phyloP scores from a whole-genome alignment of 345 rosid species.

The Salix purpurea region DNA sequence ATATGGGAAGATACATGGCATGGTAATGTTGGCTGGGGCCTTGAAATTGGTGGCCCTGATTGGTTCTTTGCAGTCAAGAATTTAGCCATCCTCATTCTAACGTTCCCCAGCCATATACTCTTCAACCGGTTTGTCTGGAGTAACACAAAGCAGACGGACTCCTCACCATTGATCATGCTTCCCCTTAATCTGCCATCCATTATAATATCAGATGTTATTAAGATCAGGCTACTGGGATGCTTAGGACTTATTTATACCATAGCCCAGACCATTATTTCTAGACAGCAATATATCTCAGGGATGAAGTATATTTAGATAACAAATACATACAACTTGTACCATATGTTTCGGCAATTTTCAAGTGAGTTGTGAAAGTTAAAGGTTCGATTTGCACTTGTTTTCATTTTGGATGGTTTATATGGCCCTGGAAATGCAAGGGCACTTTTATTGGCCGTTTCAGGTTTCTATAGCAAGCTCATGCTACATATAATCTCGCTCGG shows the following conservation, averaged over 20 bases:
- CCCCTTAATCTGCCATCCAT: constrained; percentile 90
- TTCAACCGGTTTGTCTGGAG: constrained; percentile 93
- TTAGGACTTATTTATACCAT: constrained; percentile 78
- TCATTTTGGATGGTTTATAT: not conserved
- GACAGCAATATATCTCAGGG: constrained; percentile 92
- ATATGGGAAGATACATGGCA: constrained; percentile 92
- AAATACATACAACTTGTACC: constrained; percentile 22
- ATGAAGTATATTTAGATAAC: constrained; percentile 70
- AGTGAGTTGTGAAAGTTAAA: constrained; percentile 26
- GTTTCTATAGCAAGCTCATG: constrained; percentile 12
- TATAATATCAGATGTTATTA: constrained; percentile 75
- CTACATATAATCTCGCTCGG: too few relatives aligned
- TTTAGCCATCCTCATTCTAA: constrained; percentile 74
- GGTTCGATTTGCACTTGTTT: constrained; percentile 10
- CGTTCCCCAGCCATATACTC: constrained; percentile 87
- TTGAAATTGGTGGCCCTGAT: constrained; percentile 85
- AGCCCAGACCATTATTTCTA: constrained; percentile 77
- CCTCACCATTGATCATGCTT: constrained; percentile 62
- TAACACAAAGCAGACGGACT: constrained; percentile 56
- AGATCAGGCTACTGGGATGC: constrained; percentile 74
- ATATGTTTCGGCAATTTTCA: constrained; percentile 36
- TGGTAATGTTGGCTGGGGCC: constrained; percentile 84
- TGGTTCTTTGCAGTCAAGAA: constrained; percentile 94
- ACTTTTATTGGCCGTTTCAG: not conserved
- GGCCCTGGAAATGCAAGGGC: constrained; percentile 2